Evolutionary conservation across 225 moss, liverwort and hornwort species (phyloP).

Genomic region (Thuidium tamariscinum): DNA sequence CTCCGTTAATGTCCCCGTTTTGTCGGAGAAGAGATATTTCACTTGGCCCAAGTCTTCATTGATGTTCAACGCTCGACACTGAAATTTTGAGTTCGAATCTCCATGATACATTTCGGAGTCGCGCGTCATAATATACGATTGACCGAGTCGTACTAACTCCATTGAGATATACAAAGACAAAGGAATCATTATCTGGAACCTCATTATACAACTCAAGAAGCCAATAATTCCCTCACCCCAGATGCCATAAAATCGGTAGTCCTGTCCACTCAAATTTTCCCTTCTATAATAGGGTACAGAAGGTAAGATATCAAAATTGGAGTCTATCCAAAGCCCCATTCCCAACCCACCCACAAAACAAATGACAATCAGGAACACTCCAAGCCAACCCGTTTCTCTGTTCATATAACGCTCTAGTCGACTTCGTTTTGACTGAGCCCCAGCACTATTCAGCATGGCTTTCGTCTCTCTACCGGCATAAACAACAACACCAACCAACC

Average conservation of each 20-base stretch:
- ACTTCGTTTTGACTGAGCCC: slow-evolving; percentile 82
- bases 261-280: not conserved
- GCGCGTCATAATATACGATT: slow-evolving; percentile 69
- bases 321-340: slow-evolving; percentile 59
- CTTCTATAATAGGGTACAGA: slow-evolving; percentile 48
- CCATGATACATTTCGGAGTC: slow-evolving; percentile 70
- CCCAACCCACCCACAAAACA: slow-evolving; percentile 74
- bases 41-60: slow-evolving; percentile 95
- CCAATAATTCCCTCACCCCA: slow-evolving; percentile 56
- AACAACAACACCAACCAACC: slow-evolving; percentile 81
- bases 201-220: slow-evolving; percentile 73
- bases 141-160: slow-evolving; percentile 81
- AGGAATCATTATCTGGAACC: slow-evolving; percentile 88
- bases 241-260: slow-evolving; percentile 43
- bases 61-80: slow-evolving; percentile 82
- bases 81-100: slow-evolving; percentile 48
- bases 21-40: slow-evolving; percentile 83
- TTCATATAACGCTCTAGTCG: slow-evolving; percentile 77
- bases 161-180: slow-evolving; percentile 88
- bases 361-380: slow-evolving; percentile 37
- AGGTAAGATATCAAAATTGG: slow-evolving; percentile 20
- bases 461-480: slow-evolving; percentile 89
- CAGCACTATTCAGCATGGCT: slow-evolving; percentile 81
- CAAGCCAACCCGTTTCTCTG: slow-evolving; percentile 67
- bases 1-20: slow-evolving; percentile 90